These are phyloP conservation scores for Pezicula neosporulosa DNA, from an alignment of 2,329 filamentous ascomycete species.

Conservation along the genomic window DNA sequence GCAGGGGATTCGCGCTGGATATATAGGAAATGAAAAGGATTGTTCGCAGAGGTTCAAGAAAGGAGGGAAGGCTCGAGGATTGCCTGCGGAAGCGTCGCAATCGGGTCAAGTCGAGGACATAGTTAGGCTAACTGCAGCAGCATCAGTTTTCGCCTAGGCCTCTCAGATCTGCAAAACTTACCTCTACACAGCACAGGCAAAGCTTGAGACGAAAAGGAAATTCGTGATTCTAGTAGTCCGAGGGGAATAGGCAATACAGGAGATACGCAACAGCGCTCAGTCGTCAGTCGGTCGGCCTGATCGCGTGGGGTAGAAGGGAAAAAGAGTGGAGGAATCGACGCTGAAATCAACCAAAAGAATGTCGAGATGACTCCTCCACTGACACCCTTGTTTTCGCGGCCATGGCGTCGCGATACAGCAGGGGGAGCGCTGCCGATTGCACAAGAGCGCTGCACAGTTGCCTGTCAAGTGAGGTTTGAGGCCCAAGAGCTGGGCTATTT, in stretches of 20 bases:
- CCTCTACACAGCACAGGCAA: neutral
- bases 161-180: neutral
- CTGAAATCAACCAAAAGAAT: neutral
- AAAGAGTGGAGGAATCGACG: neutral
- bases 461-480: neutral
- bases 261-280: neutral
- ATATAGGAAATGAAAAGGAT: slow-evolving; percentile 1
- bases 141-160: neutral
- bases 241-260: neutral
- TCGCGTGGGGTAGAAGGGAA: neutral
- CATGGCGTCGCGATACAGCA: neutral
- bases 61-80: slow-evolving; percentile 1
- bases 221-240: neutral
- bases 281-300: slow-evolving; percentile 1
- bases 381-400: neutral
- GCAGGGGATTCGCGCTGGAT: slow-evolving; percentile 2
- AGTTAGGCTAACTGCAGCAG: slow-evolving; percentile 2
- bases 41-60: slow-evolving; percentile 5
- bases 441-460: neutral
- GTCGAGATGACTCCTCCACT: neutral
- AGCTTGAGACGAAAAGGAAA: neutral
- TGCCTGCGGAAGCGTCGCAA: slow-evolving; percentile 19
- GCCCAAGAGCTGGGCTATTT: neutral
- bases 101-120: slow-evolving; percentile 15
- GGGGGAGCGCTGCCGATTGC: neutral